Base-by-base conservation (phyloP, 2,329 filamentous ascomycete genomes). In the Ophiocordyceps camponoti-rufipedis region DNA sequence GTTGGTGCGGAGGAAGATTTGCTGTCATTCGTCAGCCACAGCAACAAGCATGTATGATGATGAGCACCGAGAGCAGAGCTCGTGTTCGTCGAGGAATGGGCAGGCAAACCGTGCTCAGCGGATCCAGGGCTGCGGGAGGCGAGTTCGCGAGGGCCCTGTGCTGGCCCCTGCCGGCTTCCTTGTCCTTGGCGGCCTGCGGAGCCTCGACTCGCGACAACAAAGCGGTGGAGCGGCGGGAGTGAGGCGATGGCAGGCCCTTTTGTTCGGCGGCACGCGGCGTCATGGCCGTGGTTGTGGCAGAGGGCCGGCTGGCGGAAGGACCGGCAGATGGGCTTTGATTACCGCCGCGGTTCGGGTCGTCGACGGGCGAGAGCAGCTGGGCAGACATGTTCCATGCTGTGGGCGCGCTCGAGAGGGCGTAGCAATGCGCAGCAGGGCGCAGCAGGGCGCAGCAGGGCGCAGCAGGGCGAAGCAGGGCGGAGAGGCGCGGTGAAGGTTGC, bases 201-300 rank as follows among this genome's bases (percentile, higher is more conserved):
- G 78, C 80, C 54, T 77, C 81, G 45, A 79, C 82, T 52, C 81
- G 74, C 55, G 59, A 53, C 23, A 56, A 44, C 45, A 56, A 55
- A 45, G 54, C 42, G n/a, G 50, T 53, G 29, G 52, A 48, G 8
- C 49, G 47, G 31, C 48, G 49, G n/a, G n/a, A n/a, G n/a, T n/a
- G 23, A 42, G 42, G 47, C 43, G 50, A 47, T 29, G 49, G 46
- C 28, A 47, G 47, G 13, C 47, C 38, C 14, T 48, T 49, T 28
- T 35, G 43, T 33, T 45, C 39, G 23, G 38, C 43, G 41, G n/a
- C 42, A 31, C 38, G 41, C 16, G 10, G 8, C 13, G 23, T 7
- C 23, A 23, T 23, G 23, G 23, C 23, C 3, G 33, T 38, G 14
- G 33, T n/a, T 7, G 33, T 38, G 14, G 33, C 7, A 47, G 29